Conservation (phyloP, 805 yeast species). For the Lachancea cidri region DNA sequence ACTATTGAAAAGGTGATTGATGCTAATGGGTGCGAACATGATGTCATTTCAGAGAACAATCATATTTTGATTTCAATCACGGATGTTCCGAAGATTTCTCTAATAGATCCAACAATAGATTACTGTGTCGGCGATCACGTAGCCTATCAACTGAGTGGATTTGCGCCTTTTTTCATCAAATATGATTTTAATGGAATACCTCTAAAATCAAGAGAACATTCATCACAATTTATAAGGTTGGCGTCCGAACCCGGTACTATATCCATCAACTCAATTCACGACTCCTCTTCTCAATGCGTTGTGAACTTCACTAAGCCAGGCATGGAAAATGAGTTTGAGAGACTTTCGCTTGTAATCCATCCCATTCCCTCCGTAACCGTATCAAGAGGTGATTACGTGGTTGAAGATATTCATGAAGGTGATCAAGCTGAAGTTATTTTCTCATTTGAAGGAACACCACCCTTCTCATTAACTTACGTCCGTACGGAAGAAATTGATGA, state of each 20-base stretch:
- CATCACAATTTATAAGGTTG: slow-evolving; percentile 53
- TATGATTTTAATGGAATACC: slow-evolving; percentile 65
- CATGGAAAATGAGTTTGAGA: slow-evolving; percentile 30
- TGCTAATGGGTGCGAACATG: slow-evolving; percentile 60
- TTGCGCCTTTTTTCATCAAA: slow-evolving; percentile 70
- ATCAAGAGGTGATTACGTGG: slow-evolving; percentile 66
- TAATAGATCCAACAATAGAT: slow-evolving; percentile 39
- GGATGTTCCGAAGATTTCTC: slow-evolving; percentile 66
- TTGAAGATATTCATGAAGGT: slow-evolving; percentile 88
- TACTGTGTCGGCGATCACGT: slow-evolving; percentile 94
- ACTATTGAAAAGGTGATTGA: slow-evolving; percentile 57
- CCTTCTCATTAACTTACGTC: slow-evolving; percentile 80
- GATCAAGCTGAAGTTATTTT: slow-evolving; percentile 87
- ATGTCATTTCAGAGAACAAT: slow-evolving; percentile 39
- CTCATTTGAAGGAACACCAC: slow-evolving; percentile 82
- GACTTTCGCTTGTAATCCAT: slow-evolving; percentile 40
- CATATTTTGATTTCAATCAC: slow-evolving; percentile 56
- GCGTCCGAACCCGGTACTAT: slow-evolving; percentile 82
- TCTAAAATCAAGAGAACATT: slow-evolving; percentile 50
- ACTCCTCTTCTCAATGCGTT: slow-evolving; percentile 67
- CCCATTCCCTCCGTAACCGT: slow-evolving; percentile 78
- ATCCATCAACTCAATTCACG: slow-evolving; percentile 61
- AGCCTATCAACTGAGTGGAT: slow-evolving; percentile 67
- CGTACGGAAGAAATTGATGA: slow-evolving; percentile 52
- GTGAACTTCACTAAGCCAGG: slow-evolving; percentile 48